phyloP scores from a whole-genome alignment of 169 alveolate genomes.

The Amoebophrya sp. region DNA sequence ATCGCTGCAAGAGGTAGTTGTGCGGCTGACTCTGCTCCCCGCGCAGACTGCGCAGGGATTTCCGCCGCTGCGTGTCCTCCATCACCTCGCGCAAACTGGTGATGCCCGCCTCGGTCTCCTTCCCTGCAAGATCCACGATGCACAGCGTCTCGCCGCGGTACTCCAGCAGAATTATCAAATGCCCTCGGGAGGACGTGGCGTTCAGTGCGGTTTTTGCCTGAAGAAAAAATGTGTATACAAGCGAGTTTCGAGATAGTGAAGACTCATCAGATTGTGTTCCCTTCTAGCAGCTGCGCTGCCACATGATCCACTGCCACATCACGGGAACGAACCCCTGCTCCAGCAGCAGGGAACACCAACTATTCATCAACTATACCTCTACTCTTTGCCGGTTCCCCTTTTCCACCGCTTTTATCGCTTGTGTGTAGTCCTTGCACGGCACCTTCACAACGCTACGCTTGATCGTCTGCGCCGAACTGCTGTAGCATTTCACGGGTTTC shows the following conservation, averaged over 20 bases:
- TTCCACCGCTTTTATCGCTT: background rate
- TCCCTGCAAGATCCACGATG: background rate
- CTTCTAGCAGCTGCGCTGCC: too few relatives aligned
- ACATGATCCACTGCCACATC: too few relatives aligned
- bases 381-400: background rate
- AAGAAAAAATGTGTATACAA: background rate
- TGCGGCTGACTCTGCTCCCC: too few relatives aligned
- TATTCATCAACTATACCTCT: background rate
- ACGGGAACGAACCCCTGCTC: too few relatives aligned
- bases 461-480: background rate
- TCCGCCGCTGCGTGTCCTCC: background rate
- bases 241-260: background rate
- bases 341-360: background rate
- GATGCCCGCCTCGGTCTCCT: constrained; percentile 1
- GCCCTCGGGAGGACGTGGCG: background rate
- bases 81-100: background rate
- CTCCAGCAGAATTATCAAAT: background rate
- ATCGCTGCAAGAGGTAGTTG: too few relatives aligned
- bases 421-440: background rate
- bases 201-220: background rate
- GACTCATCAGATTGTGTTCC: background rate
- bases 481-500: background rate
- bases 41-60: background rate
- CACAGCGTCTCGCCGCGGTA: constrained; percentile 1
- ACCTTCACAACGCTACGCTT: background rate